These are phyloP conservation scores for Chaetoscypha palmicola DNA, from an alignment of 2,329 filamentous ascomycete genomes.

Conservation along the genomic window DNA sequence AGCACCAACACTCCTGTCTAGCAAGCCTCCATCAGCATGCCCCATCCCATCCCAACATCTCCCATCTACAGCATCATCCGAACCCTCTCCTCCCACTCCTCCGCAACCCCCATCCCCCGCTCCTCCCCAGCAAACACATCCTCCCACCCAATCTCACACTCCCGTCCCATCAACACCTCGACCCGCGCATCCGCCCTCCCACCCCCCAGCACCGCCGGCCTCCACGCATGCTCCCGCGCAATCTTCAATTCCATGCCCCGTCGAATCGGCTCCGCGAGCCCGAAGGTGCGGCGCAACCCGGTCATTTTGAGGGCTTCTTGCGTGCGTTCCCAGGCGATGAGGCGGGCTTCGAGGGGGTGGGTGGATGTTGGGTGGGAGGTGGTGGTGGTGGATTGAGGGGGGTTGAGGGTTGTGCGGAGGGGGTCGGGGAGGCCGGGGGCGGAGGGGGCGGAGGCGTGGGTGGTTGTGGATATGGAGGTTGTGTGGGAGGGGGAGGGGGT, in stretches of 20 bases:
- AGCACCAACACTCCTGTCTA: conserved; percentile 22
- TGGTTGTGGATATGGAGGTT: conserved; percentile 55
- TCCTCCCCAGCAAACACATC: conserved; percentile 83
- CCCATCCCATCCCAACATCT: conserved; percentile 47
- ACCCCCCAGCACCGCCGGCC: conserved; percentile 60
- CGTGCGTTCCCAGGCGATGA: conserved; percentile 82
- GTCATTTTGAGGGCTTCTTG: conserved; percentile 87
- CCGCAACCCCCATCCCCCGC: conserved; percentile 64
- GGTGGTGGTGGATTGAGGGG: conserved; percentile 44
- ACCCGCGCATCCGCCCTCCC: conserved; percentile 51
- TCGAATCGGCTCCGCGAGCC: conserved; percentile 85
- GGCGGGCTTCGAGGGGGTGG: conserved; percentile 87
- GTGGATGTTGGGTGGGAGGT: conserved; percentile 44
- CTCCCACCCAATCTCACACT: conserved; percentile 80
- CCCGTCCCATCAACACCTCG: conserved; percentile 72
- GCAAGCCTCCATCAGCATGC: conserved; percentile 74
- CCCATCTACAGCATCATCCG: no score
- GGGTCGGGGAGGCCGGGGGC: conserved; percentile 91
- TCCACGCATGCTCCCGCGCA: conserved; percentile 71
- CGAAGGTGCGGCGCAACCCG: conserved; percentile 77
- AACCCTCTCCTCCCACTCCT: conserved; percentile 92
- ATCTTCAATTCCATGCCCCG: conserved; percentile 95
- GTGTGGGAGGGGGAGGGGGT: conserved; percentile 64
- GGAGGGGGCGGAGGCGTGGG: conserved; percentile 67
- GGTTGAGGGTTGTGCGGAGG: conserved; percentile 74